Conservation (phyloP, 2,329 filamentous ascomycete genomes). For the Thelonectria discophora region DNA sequence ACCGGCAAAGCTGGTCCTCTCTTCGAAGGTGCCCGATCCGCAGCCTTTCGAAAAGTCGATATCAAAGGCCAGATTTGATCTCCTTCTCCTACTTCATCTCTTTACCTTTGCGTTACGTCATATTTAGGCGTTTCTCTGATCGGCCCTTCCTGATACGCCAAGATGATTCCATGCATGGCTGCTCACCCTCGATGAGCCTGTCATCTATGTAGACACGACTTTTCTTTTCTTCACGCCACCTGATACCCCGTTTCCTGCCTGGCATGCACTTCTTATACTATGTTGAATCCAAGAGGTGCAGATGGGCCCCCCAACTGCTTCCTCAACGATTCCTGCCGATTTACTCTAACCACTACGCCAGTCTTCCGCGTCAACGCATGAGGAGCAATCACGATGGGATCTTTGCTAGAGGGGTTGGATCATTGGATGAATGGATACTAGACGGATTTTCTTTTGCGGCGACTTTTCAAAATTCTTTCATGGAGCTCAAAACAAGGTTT, state of each 20-base stretch:
- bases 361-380: constrained; percentile 18
- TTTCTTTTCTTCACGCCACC: constrained; percentile 24
- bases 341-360: constrained; percentile 38
- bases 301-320: constrained; percentile 18
- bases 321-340: constrained; percentile 30
- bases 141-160: constrained; percentile 27
- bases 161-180: constrained; percentile 33
- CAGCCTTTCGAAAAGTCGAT: constrained; percentile 87
- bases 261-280: constrained; percentile 23
- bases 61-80: constrained; percentile 95
- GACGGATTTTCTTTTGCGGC: constrained; percentile 13
- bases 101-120: constrained; percentile 15
- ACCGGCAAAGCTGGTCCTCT: constrained; percentile 75
- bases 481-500: neutral
- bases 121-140: constrained; percentile 23
- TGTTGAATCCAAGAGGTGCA: constrained; percentile 21
- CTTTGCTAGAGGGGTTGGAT: constrained; percentile 27
- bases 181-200: constrained; percentile 28
- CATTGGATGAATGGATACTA: constrained; percentile 32
- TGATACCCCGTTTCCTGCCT: constrained; percentile 39
- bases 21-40: constrained; percentile 77
- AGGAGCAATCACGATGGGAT: constrained; percentile 16
- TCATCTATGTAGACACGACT: constrained; percentile 39
- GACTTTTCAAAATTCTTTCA: constrained; percentile 7
- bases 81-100: constrained; percentile 16